Conservation (phyloP, 352 stramenopile genomes). For the Phytopythium ostracodes region DNA sequence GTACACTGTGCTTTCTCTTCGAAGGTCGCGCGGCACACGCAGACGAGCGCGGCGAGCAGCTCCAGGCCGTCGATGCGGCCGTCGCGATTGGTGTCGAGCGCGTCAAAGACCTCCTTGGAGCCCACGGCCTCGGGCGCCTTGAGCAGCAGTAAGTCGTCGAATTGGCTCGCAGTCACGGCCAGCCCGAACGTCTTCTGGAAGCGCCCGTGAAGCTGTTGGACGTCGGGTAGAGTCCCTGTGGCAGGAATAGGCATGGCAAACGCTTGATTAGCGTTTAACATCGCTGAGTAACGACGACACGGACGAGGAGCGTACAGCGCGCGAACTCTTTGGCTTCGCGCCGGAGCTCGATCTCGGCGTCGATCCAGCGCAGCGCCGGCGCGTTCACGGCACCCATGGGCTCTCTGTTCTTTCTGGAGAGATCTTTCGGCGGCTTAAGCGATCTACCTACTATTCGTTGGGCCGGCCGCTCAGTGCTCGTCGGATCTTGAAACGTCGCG, state of each 20-base stretch:
- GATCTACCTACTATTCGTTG: neutral
- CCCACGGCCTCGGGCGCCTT: constrained; percentile 56
- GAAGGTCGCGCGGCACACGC: constrained; percentile 67
- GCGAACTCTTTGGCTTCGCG: constrained; percentile 79
- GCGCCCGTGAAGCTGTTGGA: constrained; percentile 48
- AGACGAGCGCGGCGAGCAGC: constrained; percentile 65
- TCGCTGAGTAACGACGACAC: too few relatives aligned
- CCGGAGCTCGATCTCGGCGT: constrained; percentile 57
- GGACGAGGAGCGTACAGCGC: constrained; percentile 37
- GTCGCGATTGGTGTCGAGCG: constrained; percentile 66
- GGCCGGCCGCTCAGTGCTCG: neutral
- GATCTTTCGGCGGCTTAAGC: neutral
- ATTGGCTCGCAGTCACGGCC: constrained; percentile 69
- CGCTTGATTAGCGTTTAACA: neutral
- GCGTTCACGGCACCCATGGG: constrained; percentile 54
- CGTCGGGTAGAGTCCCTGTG: constrained; percentile 64
- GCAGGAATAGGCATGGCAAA: neutral
- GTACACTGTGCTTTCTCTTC: constrained; percentile 79
- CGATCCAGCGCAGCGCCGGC: constrained; percentile 44
- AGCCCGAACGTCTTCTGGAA: constrained; percentile 78
- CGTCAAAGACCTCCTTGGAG: constrained; percentile 68
- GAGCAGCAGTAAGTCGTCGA: constrained; percentile 64
- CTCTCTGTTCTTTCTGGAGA: neutral
- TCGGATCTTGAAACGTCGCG: constrained; percentile 11
- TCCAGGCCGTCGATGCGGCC: constrained; percentile 79